Evolutionary conservation across 306 rosid genomes (phyloP).

Genomic region (Acacia acuminata): DNA sequence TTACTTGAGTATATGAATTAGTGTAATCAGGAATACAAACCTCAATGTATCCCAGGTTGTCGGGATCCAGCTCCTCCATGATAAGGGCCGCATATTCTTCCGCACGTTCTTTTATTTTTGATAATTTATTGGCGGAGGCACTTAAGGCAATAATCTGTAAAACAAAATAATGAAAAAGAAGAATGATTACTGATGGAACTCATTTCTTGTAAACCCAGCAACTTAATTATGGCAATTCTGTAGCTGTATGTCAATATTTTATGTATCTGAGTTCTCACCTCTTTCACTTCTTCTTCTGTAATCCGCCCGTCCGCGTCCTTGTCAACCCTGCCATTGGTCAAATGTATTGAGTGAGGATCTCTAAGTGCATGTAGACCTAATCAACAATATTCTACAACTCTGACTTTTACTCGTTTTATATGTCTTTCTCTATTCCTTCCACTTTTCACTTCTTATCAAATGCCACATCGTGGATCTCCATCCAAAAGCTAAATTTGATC

Average conservation of each 20-base stretch:
- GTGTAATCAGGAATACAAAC: constrained; percentile 31
- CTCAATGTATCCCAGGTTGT: constrained; percentile 75
- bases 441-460: constrained; percentile 1
- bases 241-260: neutral
- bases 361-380: constrained; percentile 22
- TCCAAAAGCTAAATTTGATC: neutral
- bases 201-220: neutral
- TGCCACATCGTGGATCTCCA: neutral
- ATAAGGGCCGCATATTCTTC: constrained; percentile 90
- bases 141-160: constrained; percentile 71
- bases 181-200: neutral
- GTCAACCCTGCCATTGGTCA: constrained; percentile 73
- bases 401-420: neutral
- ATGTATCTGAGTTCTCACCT: constrained; percentile 43
- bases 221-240: neutral
- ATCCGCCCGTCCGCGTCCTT: constrained; percentile 89
- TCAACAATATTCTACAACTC: neutral
- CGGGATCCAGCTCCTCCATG: constrained; percentile 92
- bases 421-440: neutral
- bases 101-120: constrained; percentile 72
- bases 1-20: neutral
- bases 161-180: neutral
- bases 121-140: constrained; percentile 80
- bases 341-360: neutral
- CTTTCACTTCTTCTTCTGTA: constrained; percentile 73